These are phyloP conservation scores for Glycine latifolia DNA, from an alignment of 306 rosid species.

Conservation along the genomic window DNA sequence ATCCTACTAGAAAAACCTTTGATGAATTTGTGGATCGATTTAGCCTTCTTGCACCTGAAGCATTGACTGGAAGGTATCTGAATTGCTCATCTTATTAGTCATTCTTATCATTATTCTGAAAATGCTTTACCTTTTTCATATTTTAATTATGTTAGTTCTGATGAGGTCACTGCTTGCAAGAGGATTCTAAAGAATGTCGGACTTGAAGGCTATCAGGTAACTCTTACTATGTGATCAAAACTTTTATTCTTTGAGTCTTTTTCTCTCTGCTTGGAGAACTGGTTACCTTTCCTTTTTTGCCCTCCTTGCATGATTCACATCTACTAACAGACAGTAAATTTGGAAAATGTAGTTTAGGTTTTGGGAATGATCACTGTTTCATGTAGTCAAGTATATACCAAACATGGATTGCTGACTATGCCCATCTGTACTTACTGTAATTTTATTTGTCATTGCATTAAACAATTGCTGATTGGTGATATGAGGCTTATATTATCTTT, in stretches of 20 bases:
- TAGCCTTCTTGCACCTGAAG: slow-evolving; percentile 81
- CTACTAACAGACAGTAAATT: slow-evolving; percentile 1
- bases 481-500: background rate
- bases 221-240: slow-evolving; percentile 15
- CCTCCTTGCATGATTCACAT: background rate
- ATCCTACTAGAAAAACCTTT: slow-evolving; percentile 82
- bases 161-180: slow-evolving; percentile 79
- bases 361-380: slow-evolving; percentile 5
- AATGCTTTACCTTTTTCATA: slow-evolving; percentile 43
- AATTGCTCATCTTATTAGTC: slow-evolving; percentile 22
- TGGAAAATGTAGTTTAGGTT: slow-evolving; percentile 12
- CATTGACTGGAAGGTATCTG: slow-evolving; percentile 72
- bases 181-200: slow-evolving; percentile 76
- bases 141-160: slow-evolving; percentile 55
- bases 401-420: slow-evolving; percentile 12
- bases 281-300: background rate
- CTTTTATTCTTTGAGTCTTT: slow-evolving; percentile 18
- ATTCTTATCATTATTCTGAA: slow-evolving; percentile 23
- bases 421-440: slow-evolving; percentile 26
- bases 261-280: background rate
- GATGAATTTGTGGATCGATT: slow-evolving; percentile 84
- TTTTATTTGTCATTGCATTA: slow-evolving; percentile 18
- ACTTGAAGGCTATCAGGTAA: slow-evolving; percentile 86
- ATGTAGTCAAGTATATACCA: background rate
- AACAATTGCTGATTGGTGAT: slow-evolving; percentile 10